phyloP scores from a whole-genome alignment of 768 basidiomycete species.

The Rhizopogon vulgaris region DNA sequence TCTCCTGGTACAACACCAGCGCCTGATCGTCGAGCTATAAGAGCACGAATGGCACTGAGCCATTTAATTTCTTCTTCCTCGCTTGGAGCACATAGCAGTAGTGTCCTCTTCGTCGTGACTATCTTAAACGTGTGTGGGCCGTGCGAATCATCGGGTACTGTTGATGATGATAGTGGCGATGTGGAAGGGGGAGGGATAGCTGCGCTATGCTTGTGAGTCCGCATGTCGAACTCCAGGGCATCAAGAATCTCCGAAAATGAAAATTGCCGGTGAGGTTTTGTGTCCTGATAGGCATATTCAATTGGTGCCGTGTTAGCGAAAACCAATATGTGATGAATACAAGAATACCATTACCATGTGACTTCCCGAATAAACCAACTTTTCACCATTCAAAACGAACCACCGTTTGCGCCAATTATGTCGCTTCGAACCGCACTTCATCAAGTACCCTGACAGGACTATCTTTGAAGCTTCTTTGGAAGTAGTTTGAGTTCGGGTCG shows the following conservation, averaged over 20 bases:
- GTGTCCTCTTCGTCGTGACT: constrained; percentile 87
- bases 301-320: constrained; percentile 7
- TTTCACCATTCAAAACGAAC: constrained; percentile 91
- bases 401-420: constrained; percentile 95
- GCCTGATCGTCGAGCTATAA: constrained; percentile 70
- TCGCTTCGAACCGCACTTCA: constrained; percentile 93
- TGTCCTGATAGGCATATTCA: constrained; percentile 53
- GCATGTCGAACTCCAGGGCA: constrained; percentile 81
- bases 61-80: constrained; percentile 99
- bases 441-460: constrained; percentile 85
- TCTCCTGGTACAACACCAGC: constrained; percentile 46
- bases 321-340: constrained; percentile 6
- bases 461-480: constrained; percentile 65
- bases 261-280: constrained; percentile 82
- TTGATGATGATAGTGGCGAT: constrained; percentile 29
- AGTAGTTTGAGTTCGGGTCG: constrained; percentile 31
- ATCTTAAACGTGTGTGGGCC: constrained; percentile 83
- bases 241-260: constrained; percentile 83
- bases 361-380: constrained; percentile 80
- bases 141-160: constrained; percentile 32
- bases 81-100: constrained; percentile 86
- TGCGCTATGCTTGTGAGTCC: constrained; percentile 40
- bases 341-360: constrained; percentile 75
- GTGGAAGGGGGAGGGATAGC: constrained; percentile 25
- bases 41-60: constrained; percentile 89